Conservation (phyloP, 768 basidiomycete species). For the Boletus subparvulus region DNA sequence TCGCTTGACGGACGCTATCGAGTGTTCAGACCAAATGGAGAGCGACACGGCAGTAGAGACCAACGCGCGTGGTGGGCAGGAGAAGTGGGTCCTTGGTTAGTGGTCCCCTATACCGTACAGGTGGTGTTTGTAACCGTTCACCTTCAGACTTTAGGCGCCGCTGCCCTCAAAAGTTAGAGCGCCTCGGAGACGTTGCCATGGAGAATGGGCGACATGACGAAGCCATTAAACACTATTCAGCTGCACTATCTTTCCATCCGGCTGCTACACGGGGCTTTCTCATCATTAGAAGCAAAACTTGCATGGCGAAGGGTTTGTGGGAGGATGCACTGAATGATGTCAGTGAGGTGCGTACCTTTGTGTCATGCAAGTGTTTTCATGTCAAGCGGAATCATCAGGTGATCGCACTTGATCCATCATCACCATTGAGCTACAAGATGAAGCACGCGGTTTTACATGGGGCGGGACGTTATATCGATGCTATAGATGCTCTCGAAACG, state of each 20-base stretch:
- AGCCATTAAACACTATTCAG: background rate
- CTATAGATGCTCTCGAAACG: background rate
- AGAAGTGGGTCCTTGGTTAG: too few relatives aligned
- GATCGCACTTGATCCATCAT: background rate
- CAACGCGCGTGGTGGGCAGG: too few relatives aligned
- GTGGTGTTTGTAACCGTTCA: background rate
- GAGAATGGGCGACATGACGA: background rate
- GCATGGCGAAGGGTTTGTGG: background rate
- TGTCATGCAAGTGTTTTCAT: too few relatives aligned
- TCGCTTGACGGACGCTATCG: too few relatives aligned
- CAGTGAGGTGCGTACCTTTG: background rate
- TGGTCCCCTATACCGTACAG: too few relatives aligned
- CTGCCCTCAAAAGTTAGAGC: background rate
- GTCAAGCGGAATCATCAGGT: background rate
- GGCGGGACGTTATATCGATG: background rate
- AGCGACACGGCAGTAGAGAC: too few relatives aligned
- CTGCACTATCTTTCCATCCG: background rate
- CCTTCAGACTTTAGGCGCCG: background rate
- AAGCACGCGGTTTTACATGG: background rate
- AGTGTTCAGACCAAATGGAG: too few relatives aligned
- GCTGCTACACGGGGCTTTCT: background rate
- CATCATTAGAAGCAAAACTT: background rate
- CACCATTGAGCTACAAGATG: background rate
- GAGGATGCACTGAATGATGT: constrained; percentile 1
- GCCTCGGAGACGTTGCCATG: background rate